Evolutionary conservation across 1,284 basidiomycete species (phyloP).

Genomic region (Tausonia pullulans): DNA sequence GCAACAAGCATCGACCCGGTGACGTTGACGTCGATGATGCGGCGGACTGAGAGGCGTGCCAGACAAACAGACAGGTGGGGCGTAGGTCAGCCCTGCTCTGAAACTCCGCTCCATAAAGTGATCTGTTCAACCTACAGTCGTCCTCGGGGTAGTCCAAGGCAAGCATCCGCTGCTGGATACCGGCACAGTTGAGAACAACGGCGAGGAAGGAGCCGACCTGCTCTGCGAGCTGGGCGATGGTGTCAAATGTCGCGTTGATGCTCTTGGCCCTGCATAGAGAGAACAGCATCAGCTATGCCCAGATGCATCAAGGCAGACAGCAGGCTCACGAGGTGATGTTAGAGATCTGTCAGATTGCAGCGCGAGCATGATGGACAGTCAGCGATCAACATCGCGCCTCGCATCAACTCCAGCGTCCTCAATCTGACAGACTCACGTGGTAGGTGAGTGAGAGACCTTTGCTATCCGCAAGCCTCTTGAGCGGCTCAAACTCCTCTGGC

Average conservation of each 20-base stretch:
- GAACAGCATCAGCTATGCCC: background rate
- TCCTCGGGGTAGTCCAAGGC: slow-evolving; percentile 57
- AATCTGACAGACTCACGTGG: background rate
- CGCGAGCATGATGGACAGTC: too few species aligned
- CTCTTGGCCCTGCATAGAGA: background rate
- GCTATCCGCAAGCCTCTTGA: background rate
- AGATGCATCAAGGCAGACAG: background rate
- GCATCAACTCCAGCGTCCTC: too few species aligned
- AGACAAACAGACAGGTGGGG: too few species aligned
- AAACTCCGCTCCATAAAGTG: too few species aligned
- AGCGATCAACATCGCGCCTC: too few species aligned
- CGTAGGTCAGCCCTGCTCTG: too few species aligned
- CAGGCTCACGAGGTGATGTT: background rate
- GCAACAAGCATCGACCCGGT: slow-evolving; percentile 66
- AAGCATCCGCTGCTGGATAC: slow-evolving; percentile 52
- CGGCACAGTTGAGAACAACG: slow-evolving; percentile 63
- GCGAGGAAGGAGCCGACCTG: slow-evolving; percentile 39
- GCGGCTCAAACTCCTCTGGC: background rate
- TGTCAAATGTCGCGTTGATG: background rate
- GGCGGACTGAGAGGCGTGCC: too few species aligned
- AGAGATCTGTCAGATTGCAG: too few species aligned
- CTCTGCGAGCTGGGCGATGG: background rate
- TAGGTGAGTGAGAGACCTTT: slow-evolving; percentile 1
- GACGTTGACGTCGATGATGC: slow-evolving; percentile 52
- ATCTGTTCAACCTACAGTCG: too few species aligned